Evolutionary conservation across 2,329 filamentous ascomycete species (phyloP).

Genomic region (Microdochium nivale): DNA sequence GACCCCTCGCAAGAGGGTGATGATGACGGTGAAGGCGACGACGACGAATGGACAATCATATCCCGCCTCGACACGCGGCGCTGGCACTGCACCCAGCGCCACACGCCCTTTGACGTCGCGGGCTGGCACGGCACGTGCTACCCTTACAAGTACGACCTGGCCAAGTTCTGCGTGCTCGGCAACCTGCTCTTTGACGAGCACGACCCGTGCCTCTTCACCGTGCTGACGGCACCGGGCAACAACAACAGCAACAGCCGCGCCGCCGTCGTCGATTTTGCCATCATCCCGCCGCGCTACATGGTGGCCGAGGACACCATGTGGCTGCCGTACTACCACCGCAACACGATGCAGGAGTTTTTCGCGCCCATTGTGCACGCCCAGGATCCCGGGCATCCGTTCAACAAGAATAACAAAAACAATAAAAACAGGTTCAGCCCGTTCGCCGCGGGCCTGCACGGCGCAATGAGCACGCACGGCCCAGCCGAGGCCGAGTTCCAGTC

Average conservation of each 20-base stretch:
- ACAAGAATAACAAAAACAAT: conserved; percentile 29
- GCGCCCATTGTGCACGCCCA: conserved; percentile 50
- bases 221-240: conserved; percentile 56
- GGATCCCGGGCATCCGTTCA: conserved; percentile 36
- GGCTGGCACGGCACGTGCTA: conserved; percentile 77
- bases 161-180: conserved; percentile 67
- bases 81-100: conserved; percentile 56
- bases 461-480: conserved; percentile 61
- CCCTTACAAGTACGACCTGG: conserved; percentile 75
- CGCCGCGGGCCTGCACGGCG: conserved; percentile 57
- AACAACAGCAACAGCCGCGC: conserved; percentile 47
- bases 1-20: conserved; percentile 52
- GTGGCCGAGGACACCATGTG: conserved; percentile 63
- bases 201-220: conserved; percentile 70
- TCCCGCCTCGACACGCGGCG: conserved; percentile 28
- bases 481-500: conserved; percentile 34
- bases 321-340: conserved; percentile 65
- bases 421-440: conserved; percentile 46
- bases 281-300: conserved; percentile 65
- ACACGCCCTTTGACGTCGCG: conserved; percentile 71
- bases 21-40: too few relatives aligned
- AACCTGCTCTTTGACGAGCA: conserved; percentile 69
- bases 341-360: conserved; percentile 60
- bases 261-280: conserved; percentile 62
- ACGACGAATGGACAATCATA: conserved; percentile 4